Base-by-base conservation (phyloP, 345 rosid species). In the Stellera chamaejasme region DNA sequence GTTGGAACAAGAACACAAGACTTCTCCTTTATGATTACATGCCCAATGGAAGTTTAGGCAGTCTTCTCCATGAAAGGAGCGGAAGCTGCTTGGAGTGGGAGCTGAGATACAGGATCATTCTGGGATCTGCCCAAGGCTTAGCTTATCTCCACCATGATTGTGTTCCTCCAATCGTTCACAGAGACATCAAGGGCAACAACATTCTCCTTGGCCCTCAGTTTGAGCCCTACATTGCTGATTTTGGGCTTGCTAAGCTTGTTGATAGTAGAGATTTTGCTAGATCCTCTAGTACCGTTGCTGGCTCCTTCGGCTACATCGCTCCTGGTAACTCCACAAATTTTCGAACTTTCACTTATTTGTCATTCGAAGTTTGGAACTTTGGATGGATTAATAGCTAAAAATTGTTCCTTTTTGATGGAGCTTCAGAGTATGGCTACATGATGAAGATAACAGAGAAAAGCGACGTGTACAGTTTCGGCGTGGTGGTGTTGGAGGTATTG, bases 301-400 rank as follows among this genome's bases (percentile, higher is more conserved):
- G 99, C 54, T 89, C 97, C 12, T 93, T 84, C 57, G 97, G 99
- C 50, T 92, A 92, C 77, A 93, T 93, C 42, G 96, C 99, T 45
- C 99, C 99, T 36, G 97, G 97, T 88, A 59, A 68, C 70, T 56
- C 56, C 25, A 55, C 56, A 11, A 45, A 42, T 25, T 15, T 16
- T 11, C 3, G 4, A 13, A 19, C 23, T 19, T 19, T 19, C 23
- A 19, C 1, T 19, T 19, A 19, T 19, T 19, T 19, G 1, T 19
- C 23, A 19, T 19, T 19, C 23, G 1, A 19, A 19, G 23, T 19
- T 32, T 32, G 39, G 39, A 32, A 32, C 39, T 32, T 32, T 32
- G 5, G 39, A 32, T 5, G 39, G 9, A 32, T 32, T 32, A 32
- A 32, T 8, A 19, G 23, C 23, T 47, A 36, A 27, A 43, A 13